Evolutionary conservation across 257 asterid genomes (phyloP), one percentile per base, ranked within the genome.

Genomic region (Ballota nigra): DNA sequence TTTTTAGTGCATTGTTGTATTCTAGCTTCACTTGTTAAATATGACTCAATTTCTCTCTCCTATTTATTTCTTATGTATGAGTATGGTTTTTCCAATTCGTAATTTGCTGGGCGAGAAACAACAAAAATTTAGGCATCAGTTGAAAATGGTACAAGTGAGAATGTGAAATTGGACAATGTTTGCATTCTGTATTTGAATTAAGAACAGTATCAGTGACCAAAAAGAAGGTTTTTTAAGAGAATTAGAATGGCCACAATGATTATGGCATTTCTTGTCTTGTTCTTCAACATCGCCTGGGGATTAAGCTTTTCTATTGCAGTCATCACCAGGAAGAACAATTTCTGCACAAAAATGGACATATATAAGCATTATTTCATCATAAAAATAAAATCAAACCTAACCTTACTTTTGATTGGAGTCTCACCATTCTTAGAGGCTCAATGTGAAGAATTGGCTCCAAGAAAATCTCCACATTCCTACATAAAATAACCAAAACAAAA

Each of bases 381-480:
- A 0, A 15, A 19, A n/a, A 26, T 3, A 23, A 3, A 3, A 31
- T 58, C 61, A 19, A 2, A 7, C 10, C n/a, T 0, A 33, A 31
- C 63, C 41, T 63, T 33, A 49, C 13, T 58, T 15, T 66, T 38
- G 19, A 49, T 4, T 20, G 29, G 20, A 69, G 11, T 55, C 88
- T 86, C 58, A 89, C 97, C 92, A 91, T 53, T 80, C 92, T 79
- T 23, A 79, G 70, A 16, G 87, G 94, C 49, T 81, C 89, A 60
- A 78, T 56, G 57, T 78, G 87, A 66, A 88, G 82, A 31, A 88
- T 53, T 19, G 95, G 97, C 86, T 86, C 88, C 78, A 87, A 63
- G 75, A 89, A 80, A 69, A 91, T 87, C 77, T 91, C 95, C 77
- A 84, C 81, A 57, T 87, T 91, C 83, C 95, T 89, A 72, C 8